A percentile compares a stretch with the other conserved stretches of the same genome.
Conservation (phyloP, 768 basidiomycete species). For the Hericium coralloides region DNA sequence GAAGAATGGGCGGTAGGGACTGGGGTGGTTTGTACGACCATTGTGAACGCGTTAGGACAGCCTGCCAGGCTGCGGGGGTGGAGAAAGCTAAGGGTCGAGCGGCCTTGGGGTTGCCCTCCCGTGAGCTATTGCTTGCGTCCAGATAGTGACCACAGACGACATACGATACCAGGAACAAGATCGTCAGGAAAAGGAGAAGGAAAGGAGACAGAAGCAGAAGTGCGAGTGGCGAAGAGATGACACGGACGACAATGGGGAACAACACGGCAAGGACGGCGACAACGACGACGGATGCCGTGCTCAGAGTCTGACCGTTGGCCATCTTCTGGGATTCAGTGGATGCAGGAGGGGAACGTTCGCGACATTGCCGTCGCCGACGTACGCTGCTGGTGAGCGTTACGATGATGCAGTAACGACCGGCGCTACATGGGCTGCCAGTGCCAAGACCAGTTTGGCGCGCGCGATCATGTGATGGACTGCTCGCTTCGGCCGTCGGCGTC, state of each 20-base stretch:
- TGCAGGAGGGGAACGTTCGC: no score
- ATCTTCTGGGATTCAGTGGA: background rate
- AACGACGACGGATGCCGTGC: slow-evolving; percentile 36
- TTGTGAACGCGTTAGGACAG: slow-evolving; percentile 77
- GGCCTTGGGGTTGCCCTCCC: slow-evolving; percentile 39
- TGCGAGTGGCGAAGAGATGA: slow-evolving; percentile 57
- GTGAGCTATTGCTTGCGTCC: slow-evolving; percentile 34
- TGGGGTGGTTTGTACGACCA: slow-evolving; percentile 75
- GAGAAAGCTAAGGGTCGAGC: slow-evolving; percentile 79
- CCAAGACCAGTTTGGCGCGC: background rate
- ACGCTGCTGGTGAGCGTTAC: background rate
- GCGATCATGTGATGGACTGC: background rate
- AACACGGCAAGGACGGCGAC: slow-evolving; percentile 50
- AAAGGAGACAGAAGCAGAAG: slow-evolving; percentile 58
- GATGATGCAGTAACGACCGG: background rate
- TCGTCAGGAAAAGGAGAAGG: slow-evolving; percentile 36
- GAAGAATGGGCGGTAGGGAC: slow-evolving; percentile 56
- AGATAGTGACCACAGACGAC: slow-evolving; percentile 38
- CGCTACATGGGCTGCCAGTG: background rate
- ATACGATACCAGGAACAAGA: slow-evolving; percentile 35
- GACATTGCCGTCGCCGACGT: background rate
- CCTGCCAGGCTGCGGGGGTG: slow-evolving; percentile 93
- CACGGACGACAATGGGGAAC: slow-evolving; percentile 43
- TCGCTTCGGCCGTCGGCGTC: background rate
- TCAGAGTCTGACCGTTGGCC: slow-evolving; percentile 1